A percentile compares a stretch with the other conserved stretches of the same genome.
Conservation (phyloP, 805 yeast genomes). For the Wickerhamomyces rabaulensis region DNA sequence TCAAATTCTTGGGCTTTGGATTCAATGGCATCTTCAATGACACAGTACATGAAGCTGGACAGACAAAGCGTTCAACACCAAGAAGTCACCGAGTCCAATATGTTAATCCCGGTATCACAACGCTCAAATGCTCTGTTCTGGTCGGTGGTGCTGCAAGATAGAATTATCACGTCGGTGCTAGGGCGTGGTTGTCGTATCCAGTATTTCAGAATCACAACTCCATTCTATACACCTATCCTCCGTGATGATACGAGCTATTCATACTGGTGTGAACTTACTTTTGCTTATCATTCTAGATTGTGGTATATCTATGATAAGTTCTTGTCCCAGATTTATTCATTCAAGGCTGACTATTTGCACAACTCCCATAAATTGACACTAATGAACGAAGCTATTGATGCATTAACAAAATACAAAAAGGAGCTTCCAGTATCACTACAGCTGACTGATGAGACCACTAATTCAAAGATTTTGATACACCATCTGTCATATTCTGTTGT, state of each 20-base stretch:
- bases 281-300: constrained; percentile 25
- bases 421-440: constrained; percentile 21
- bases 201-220: constrained; percentile 27
- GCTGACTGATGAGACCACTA: constrained; percentile 10
- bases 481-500: constrained; percentile 27
- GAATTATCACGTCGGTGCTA: constrained; percentile 28
- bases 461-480: constrained; percentile 21
- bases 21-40: constrained; percentile 27
- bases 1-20: constrained; percentile 28
- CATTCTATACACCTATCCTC: constrained; percentile 21
- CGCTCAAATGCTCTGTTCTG: constrained; percentile 17
- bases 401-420: constrained; percentile 18
- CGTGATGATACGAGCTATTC: constrained; percentile 3
- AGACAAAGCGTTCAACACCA: not conserved
- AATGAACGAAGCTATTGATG: constrained; percentile 25
- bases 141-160: constrained; percentile 29
- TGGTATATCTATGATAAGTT: constrained; percentile 29
- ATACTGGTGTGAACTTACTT: constrained; percentile 19
- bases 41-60: constrained; percentile 26
- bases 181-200: constrained; percentile 32
- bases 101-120: not conserved
- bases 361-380: constrained; percentile 27
- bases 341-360: constrained; percentile 28
- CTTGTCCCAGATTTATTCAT: constrained; percentile 30
- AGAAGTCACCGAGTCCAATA: not conserved